Percentiles rank a stretch among this genome's conserved stretches.
These are phyloP conservation scores for Aurantiochytrium sp. DNA, from an alignment of 108 stramenopile genomes.

Conservation along the genomic window DNA sequence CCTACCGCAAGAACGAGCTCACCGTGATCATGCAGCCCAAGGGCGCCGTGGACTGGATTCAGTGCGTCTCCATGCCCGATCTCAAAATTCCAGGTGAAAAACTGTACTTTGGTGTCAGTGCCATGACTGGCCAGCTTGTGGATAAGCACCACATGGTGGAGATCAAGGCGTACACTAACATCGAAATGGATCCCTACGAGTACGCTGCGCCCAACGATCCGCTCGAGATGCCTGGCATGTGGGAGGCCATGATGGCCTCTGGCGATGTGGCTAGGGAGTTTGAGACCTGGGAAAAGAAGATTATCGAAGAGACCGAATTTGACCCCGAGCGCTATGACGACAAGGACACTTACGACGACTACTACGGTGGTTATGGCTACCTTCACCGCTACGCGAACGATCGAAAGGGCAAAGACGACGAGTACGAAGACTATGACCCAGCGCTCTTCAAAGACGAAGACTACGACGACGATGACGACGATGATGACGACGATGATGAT, in stretches of 20 bases:
- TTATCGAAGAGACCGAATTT: neutral
- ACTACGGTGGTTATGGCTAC: neutral
- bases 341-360: neutral
- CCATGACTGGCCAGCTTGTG: slow-evolving; percentile 13
- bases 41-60: neutral
- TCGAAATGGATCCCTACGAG: slow-evolving; percentile 9
- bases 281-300: slow-evolving; percentile 3
- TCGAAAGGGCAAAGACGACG: neutral
- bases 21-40: neutral
- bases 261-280: neutral
- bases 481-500: neutral
- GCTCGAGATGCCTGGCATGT: slow-evolving; percentile 8
- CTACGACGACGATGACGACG: neutral
- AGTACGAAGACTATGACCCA: neutral
- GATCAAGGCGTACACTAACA: slow-evolving; percentile 7
- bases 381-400: neutral
- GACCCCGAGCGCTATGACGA: neutral
- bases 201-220: neutral
- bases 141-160: slow-evolving; percentile 20
- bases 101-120: neutral
- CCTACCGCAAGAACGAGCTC: neutral
- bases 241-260: neutral
- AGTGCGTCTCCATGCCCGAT: neutral
- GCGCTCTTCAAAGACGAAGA: neutral
- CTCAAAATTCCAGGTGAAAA: neutral